Evolutionary conservation across 306 rosid genomes (phyloP).

Genomic region (Pyrus pyrifolia): DNA sequence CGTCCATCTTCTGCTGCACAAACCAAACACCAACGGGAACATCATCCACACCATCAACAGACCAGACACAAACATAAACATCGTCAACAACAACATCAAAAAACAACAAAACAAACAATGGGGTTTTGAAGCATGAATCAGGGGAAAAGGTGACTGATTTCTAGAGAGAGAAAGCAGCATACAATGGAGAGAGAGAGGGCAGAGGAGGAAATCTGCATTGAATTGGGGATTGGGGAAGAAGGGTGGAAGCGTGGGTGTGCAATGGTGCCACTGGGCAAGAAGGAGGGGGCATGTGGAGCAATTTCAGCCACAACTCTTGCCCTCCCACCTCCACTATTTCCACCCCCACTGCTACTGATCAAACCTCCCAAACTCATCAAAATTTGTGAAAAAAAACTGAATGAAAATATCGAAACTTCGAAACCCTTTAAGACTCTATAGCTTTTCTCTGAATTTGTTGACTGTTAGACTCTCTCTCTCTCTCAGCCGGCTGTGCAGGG

Average conservation of each 20-base stretch:
- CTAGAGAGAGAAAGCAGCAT: conserved; percentile 8
- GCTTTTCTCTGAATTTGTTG: conserved; percentile 3
- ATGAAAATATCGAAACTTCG: not conserved
- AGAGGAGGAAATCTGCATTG: conserved; percentile 26
- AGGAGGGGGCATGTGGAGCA: conserved; percentile 26
- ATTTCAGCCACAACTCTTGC: conserved; percentile 26
- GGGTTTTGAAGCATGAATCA: conserved; percentile 2
- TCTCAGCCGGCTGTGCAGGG: not conserved
- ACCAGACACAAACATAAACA: not conserved
- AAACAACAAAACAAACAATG: not conserved
- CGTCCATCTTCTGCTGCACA: conserved; percentile 65
- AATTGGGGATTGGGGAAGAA: conserved; percentile 17
- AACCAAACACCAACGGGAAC: conserved; percentile 17
- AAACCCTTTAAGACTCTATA: not conserved
- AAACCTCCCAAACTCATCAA: conserved; percentile 37
- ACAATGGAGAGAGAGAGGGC: conserved; percentile 36
- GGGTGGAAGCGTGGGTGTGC: conserved; percentile 23
- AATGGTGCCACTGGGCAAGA: conserved; percentile 25
- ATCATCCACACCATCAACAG: not conserved
- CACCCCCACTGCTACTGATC: conserved; percentile 15
- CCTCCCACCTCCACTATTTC: conserved; percentile 17
- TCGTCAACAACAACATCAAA: not conserved
- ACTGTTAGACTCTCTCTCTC: not conserved
- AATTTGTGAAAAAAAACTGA: not conserved
- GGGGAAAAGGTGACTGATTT: not conserved